Conservation (phyloP, 1,284 basidiomycete genomes). For the Cutaneotrichosporon dermatis region DNA sequence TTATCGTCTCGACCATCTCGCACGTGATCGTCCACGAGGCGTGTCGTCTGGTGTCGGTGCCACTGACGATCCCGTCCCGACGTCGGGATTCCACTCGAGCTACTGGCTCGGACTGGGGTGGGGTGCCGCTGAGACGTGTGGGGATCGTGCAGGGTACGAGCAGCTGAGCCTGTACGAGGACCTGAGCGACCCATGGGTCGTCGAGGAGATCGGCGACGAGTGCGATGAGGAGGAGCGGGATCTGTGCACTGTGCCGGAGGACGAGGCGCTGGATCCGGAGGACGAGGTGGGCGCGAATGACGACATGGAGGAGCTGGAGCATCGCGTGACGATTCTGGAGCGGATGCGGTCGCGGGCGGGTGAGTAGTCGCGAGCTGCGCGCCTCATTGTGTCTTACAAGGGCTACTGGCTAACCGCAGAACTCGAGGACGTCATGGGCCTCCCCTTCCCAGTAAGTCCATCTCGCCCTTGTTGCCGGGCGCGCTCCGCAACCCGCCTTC, state of each 20-base stretch:
- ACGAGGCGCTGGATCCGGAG: constrained; percentile 16
- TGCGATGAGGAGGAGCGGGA: constrained; percentile 16
- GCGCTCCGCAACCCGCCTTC: too few relatives aligned
- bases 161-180: constrained; percentile 46
- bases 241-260: constrained; percentile 16
- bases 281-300: constrained; percentile 16
- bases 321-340: constrained; percentile 44
- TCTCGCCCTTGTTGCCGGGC: too few relatives aligned
- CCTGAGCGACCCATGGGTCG: constrained; percentile 18
- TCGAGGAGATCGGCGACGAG: constrained; percentile 3
- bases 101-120: constrained; percentile 48
- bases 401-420: constrained; percentile 23
- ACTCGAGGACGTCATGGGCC: constrained; percentile 44
- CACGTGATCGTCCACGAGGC: constrained; percentile 43
- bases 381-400: too few relatives aligned
- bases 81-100: constrained; percentile 45
- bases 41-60: constrained; percentile 37
- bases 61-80: constrained; percentile 39
- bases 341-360: constrained; percentile 42
- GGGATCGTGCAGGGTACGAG: constrained; percentile 46
- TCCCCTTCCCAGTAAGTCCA: constrained; percentile 42
- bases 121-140: constrained; percentile 46
- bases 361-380: constrained; percentile 14
- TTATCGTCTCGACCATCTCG: constrained; percentile 22
- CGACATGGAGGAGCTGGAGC: constrained; percentile 42